Base-by-base conservation (phyloP, 352 stramenopile genomes). In the Thraustotheca clavata region DNA sequence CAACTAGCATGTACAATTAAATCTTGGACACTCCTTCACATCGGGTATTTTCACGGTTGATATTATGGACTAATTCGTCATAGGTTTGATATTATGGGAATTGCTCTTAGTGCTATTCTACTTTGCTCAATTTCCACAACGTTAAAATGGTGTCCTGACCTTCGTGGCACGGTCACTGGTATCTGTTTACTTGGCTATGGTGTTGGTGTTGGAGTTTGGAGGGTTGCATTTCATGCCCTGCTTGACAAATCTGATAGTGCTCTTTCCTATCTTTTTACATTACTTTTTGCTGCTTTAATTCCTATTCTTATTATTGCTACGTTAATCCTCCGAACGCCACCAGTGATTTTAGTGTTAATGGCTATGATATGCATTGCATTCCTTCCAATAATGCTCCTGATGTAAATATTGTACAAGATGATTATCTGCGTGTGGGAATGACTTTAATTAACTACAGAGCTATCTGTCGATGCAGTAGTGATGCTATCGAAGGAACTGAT, bases 351-450 rank as follows among this genome's bases (percentile, higher is more conserved):
- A 49, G 16, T 4, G 31, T 60, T 20, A 52, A 49, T 3, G 50
- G 50, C 50, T 27, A 40, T 7, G 50, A 60, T n/a, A 49, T 49
- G 7, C 50, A 60, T 38, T 49, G 27, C 50, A 22, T 60, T 22
- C 50, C 50, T 0, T 34, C n/a, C 6, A 52, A 49, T 38, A 52
- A 20, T 7, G 50, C 50, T 34, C 50, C 50, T 0, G 22, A 18
- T 38, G 34, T 16, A 20, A 7, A 11, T 0, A 18, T 36, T 38
- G 27, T 60, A 18, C 50, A 60, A 1, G 4, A 46, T 24, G 50
- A 60, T 11, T 60, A 60, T n/a, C 50, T 60, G n/a, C n/a, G n/a
- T n/a, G n/a, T n/a, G n/a, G 50, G 50, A 1, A 60, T 60, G 50
- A 60, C 50, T 12, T n/a, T 60, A 18, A 38, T 60, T 38, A 60